Evolutionary conservation across 352 stramenopile genomes (phyloP).

Genomic region (Albugo laibachii): DNA sequence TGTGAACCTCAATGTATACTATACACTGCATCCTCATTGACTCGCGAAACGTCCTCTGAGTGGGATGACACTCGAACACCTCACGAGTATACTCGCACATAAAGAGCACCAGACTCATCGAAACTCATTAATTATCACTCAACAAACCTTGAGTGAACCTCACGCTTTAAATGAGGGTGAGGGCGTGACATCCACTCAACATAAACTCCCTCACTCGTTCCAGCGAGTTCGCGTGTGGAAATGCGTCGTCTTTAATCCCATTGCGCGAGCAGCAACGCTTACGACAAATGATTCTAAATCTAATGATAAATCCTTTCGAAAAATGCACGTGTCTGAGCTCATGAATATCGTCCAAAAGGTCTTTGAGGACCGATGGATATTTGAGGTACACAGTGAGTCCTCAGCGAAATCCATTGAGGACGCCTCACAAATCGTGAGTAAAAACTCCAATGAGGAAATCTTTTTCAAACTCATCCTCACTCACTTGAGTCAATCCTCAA

Average conservation of each 20-base stretch:
- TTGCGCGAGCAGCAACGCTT: slow-evolving; percentile 38
- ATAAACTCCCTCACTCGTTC: slow-evolving; percentile 40
- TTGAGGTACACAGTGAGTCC: slow-evolving; percentile 9
- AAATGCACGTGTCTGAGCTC: slow-evolving; percentile 46
- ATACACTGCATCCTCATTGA: too few species aligned
- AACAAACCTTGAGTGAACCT: too few species aligned
- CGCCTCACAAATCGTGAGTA: slow-evolving; percentile 47
- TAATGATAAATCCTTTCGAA: slow-evolving; percentile 33
- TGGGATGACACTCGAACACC: too few species aligned
- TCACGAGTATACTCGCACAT: too few species aligned
- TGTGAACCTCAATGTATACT: too few species aligned
- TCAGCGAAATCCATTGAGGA: slow-evolving; percentile 17
- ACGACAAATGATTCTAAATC: slow-evolving; percentile 9
- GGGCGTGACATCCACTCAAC: too few species aligned
- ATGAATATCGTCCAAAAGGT: slow-evolving; percentile 55
- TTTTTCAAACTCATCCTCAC: slow-evolving; percentile 13
- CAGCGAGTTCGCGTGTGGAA: slow-evolving; percentile 56
- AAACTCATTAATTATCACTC: too few species aligned
- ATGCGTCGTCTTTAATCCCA: slow-evolving; percentile 32
- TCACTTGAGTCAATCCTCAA: not conserved
- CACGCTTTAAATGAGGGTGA: too few species aligned
- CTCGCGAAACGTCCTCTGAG: too few species aligned
- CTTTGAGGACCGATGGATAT: slow-evolving; percentile 35
- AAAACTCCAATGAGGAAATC: slow-evolving; percentile 25
- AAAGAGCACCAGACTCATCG: too few species aligned